These are phyloP conservation scores for Seiridium cupressi DNA, from an alignment of 2,329 filamentous ascomycete genomes.

Conservation along the genomic window DNA sequence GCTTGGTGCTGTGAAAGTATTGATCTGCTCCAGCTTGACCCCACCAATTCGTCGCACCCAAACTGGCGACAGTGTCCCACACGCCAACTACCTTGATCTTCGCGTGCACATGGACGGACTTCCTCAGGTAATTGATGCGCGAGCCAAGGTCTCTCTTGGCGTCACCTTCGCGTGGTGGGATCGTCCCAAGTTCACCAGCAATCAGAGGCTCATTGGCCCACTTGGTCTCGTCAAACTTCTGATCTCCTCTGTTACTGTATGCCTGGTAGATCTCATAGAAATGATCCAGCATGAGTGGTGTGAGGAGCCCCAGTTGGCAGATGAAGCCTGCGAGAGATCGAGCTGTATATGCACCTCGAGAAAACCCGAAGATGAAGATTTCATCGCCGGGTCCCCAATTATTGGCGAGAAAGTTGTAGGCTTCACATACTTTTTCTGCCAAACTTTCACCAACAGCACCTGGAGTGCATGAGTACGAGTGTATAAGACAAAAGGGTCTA, in stretches of 20 bases:
- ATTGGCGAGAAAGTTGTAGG: slow-evolving; percentile 60
- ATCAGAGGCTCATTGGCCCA: too few relatives aligned
- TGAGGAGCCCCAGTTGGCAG: slow-evolving; percentile 48
- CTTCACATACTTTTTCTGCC: slow-evolving; percentile 51
- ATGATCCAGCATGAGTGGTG: slow-evolving; percentile 49
- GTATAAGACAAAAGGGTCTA: slow-evolving; percentile 47
- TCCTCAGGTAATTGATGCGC: not conserved
- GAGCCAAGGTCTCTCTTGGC: too few relatives aligned
- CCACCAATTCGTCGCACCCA: not conserved
- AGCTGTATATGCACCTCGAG: slow-evolving; percentile 57
- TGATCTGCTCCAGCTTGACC: too few relatives aligned
- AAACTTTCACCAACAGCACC: not conserved
- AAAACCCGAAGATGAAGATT: slow-evolving; percentile 56
- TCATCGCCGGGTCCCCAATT: slow-evolving; percentile 60
- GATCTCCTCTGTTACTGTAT: not conserved
- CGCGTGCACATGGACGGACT: slow-evolving; percentile 18
- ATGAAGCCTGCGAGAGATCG: slow-evolving; percentile 56
- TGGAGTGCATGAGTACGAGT: slow-evolving; percentile 31
- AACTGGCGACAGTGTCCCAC: slow-evolving; percentile 45
- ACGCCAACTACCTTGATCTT: slow-evolving; percentile 48
- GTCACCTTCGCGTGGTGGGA: too few relatives aligned
- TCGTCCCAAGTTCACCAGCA: too few relatives aligned
- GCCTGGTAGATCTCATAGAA: slow-evolving; percentile 33
- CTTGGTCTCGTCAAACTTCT: not conserved
- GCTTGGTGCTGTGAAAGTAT: not conserved